Base-by-base conservation (phyloP, 805 yeast genomes). In the Naumovozyma castellii region DNA sequence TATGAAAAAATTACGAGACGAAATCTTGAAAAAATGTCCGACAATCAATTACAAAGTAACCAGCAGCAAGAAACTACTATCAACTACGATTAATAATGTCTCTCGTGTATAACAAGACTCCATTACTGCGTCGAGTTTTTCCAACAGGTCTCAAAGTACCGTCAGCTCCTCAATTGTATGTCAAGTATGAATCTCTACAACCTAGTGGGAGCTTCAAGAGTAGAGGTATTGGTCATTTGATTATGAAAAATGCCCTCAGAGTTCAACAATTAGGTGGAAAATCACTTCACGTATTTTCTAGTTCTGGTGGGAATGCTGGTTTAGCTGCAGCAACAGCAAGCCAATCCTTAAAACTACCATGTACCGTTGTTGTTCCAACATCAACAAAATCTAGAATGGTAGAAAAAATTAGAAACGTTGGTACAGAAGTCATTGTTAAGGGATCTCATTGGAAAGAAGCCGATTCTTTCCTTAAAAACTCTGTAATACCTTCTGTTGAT, bases 301-400 rank as follows among this genome's bases (percentile, higher is more conserved):
- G 77, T 12, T 69, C 75, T 33, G 80, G 79, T 9, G 79, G 80
- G 19, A 55, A 55, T 39, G 57, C 58, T 3, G 58, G 58, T 1
- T 61, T 71, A 39, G 79, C 78, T 5, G 78, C 76, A 4, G 74
- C 77, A 0, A 65, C 65, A 35, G 65, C 75, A 27, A 66, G 75
- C 2, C 46, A 59, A 39, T 52, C 64, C 53, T 48, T 56, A 43
- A 36, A 62, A 34, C 41, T 72, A 47, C 53, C 57, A 41, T 41
- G 69, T 54, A 76, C 81, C 0, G 84, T 80, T 2, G 82, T 75
- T 0, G 73, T 80, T 1, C 86, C 86, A 1, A 55, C 50, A 0
- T 54, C 65, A 3, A 68, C 84, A 10, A 69, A 70, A 39, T 50
- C 49, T 2, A 61, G 65, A 19, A 75, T 78, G 59, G 56, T 65